These are phyloP conservation scores for Aspergillus heteromorphus DNA, from an alignment of 495 filamentous ascomycete species.

Conservation along the genomic window DNA sequence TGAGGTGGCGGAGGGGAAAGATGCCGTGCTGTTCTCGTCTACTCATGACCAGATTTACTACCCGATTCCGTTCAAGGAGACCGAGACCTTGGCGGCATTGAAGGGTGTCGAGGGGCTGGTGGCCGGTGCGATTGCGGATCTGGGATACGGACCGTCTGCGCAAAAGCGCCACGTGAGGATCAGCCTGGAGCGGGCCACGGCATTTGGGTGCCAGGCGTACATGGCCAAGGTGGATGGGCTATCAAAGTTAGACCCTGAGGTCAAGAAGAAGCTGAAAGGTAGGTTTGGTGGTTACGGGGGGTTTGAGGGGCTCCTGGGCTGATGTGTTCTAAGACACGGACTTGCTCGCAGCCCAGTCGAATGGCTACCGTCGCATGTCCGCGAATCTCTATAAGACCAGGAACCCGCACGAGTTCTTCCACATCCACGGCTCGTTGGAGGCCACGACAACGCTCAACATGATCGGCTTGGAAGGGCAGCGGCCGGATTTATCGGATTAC, in stretches of 20 bases:
- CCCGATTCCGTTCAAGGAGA: slow-evolving; percentile 67
- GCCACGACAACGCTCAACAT: slow-evolving; percentile 63
- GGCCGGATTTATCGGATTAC: slow-evolving; percentile 61
- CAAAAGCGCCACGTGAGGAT: slow-evolving; percentile 47
- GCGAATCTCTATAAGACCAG: slow-evolving; percentile 72
- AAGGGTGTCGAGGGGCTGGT: slow-evolving; percentile 66
- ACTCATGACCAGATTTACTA: slow-evolving; percentile 44
- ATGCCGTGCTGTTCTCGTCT: slow-evolving; percentile 37
- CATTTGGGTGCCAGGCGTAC: slow-evolving; percentile 68
- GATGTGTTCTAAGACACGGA: slow-evolving; percentile 58
- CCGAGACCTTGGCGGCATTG: slow-evolving; percentile 60
- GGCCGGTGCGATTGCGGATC: slow-evolving; percentile 58
- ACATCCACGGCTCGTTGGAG: slow-evolving; percentile 74
- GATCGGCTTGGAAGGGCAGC: slow-evolving; percentile 61
- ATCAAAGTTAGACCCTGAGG: slow-evolving; percentile 55
- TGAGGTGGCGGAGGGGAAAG: slow-evolving; percentile 29
- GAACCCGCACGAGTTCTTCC: slow-evolving; percentile 59
- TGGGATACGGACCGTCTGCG: slow-evolving; percentile 39
- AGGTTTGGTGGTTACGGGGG: slow-evolving; percentile 11
- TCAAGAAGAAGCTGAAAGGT: slow-evolving; percentile 61
- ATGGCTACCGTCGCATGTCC: slow-evolving; percentile 66
- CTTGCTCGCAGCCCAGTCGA: slow-evolving; percentile 62
- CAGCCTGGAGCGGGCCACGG: slow-evolving; percentile 57
- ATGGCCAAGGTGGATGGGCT: slow-evolving; percentile 66
- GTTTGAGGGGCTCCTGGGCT: slow-evolving; percentile 10